phyloP scores from a whole-genome alignment of 2,329 filamentous ascomycete genomes.

The Paecilomyces dactylethromorphus region DNA sequence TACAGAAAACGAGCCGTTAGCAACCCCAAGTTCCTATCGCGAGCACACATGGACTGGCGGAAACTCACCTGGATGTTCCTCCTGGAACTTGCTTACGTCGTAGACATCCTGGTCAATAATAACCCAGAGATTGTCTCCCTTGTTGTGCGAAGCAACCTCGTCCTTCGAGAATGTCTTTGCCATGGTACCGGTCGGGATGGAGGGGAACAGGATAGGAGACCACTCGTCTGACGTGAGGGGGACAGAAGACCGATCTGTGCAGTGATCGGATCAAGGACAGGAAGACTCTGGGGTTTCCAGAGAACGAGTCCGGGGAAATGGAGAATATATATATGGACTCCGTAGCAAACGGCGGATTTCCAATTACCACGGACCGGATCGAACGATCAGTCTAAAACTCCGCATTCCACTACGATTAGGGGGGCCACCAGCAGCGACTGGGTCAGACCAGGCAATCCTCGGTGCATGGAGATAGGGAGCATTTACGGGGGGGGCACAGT shows the following conservation, averaged over 20 bases:
- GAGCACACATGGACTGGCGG: not conserved
- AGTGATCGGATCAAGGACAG: not conserved
- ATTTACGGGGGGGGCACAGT: not conserved
- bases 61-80: conserved; percentile 62
- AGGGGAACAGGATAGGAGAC: not conserved
- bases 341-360: not conserved
- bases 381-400: not conserved
- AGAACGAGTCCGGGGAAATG: not conserved
- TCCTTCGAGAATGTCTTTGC: conserved; percentile 75
- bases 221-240: not conserved
- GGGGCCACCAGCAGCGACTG: not conserved
- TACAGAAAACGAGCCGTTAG: not conserved
- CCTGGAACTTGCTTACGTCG: conserved; percentile 82
- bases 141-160: conserved; percentile 91
- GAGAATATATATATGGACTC: not conserved
- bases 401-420: not conserved
- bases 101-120: conserved; percentile 94
- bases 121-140: conserved; percentile 77
- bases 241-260: not conserved
- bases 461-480: not conserved
- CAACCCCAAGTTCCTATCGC: not conserved
- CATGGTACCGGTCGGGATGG: conserved; percentile 50
- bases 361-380: not conserved
- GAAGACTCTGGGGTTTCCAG: not conserved
- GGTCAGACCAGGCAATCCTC: not conserved